phyloP scores from a whole-genome alignment of 176 grass and related monocot species.

The Carex littledalei region DNA sequence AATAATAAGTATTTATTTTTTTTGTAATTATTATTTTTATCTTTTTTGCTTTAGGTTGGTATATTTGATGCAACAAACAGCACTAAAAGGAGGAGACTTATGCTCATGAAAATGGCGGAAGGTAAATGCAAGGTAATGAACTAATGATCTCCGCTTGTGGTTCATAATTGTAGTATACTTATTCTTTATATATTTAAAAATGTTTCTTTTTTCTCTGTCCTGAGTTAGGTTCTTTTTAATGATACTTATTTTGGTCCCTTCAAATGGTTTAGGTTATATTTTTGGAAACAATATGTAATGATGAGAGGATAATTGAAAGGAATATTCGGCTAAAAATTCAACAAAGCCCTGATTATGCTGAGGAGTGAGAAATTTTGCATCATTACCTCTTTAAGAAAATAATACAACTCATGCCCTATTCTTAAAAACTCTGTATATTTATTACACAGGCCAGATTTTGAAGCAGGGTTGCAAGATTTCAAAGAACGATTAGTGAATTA shows the following conservation, averaged over 20 bases:
- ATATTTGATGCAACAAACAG: constrained; percentile 99
- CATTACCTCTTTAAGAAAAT: constrained; percentile 13
- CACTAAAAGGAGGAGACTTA: constrained; percentile 63
- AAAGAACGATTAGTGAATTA: constrained; percentile 79
- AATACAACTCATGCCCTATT: neutral
- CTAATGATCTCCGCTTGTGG: constrained; percentile 30
- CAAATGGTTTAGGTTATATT: constrained; percentile 81
- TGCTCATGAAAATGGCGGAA: constrained; percentile 98
- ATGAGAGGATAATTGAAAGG: constrained; percentile 80
- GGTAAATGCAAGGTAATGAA: constrained; percentile 89
- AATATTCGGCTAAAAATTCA: constrained; percentile 98
- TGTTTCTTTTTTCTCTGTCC: neutral
- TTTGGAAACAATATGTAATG: constrained; percentile 98
- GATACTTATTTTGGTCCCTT: constrained; percentile 26
- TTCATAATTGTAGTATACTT: constrained; percentile 2
- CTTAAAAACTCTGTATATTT: constrained; percentile 7
- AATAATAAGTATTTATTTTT: too few species aligned
- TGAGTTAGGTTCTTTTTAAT: neutral
- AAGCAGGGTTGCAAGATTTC: constrained; percentile 82
- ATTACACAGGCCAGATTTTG: constrained; percentile 71
- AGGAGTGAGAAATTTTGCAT: constrained; percentile 52
- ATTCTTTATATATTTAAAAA: constrained; percentile 25
- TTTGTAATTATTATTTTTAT: constrained; percentile 27
- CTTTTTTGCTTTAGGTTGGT: constrained; percentile 59
- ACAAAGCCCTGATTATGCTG: constrained; percentile 97